These are phyloP conservation scores for Nemophila menziesii DNA, from an alignment of 257 asterid genomes.

Conservation along the genomic window DNA sequence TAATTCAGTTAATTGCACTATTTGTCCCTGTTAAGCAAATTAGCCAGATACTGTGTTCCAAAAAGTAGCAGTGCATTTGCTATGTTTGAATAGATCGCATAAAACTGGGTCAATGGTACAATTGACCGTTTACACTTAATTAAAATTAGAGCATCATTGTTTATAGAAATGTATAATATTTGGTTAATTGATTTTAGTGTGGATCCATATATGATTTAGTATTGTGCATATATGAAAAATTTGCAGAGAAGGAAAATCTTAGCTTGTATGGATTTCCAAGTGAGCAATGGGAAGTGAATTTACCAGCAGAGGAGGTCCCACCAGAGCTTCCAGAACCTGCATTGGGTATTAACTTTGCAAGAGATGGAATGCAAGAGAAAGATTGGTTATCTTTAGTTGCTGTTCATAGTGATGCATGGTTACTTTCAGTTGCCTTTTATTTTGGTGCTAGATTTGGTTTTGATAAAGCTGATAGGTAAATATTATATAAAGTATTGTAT, in stretches of 20 bases:
- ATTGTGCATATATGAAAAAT: slow-evolving; percentile 3
- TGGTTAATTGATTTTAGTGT: too few species aligned
- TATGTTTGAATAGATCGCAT: too few species aligned
- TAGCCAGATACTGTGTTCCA: too few species aligned
- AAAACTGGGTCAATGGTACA: too few species aligned
- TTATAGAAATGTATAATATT: too few species aligned
- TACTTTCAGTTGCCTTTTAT: slow-evolving; percentile 32
- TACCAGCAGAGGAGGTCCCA: slow-evolving; percentile 39
- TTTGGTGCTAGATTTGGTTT: slow-evolving; percentile 40
- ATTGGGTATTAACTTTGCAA: slow-evolving; percentile 33
- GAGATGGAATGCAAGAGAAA: slow-evolving; percentile 38
- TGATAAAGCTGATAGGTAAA: slow-evolving; percentile 28
- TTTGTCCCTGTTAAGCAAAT: neutral
- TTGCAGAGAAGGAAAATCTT: slow-evolving; percentile 30
- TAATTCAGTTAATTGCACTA: neutral
- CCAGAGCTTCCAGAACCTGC: slow-evolving; percentile 43
- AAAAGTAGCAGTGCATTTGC: too few species aligned
- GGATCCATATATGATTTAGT: neutral
- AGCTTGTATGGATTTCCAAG: slow-evolving; percentile 31
- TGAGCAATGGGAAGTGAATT: slow-evolving; percentile 32
- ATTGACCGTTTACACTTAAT: too few species aligned
- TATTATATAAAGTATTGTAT: neutral
- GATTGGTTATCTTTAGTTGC: slow-evolving; percentile 40
- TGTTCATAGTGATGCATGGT: slow-evolving; percentile 36
- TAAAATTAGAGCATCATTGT: too few species aligned